These are phyloP conservation scores for Gillenia trifoliata DNA, from an alignment of 306 rosid genomes.

Conservation along the genomic window DNA sequence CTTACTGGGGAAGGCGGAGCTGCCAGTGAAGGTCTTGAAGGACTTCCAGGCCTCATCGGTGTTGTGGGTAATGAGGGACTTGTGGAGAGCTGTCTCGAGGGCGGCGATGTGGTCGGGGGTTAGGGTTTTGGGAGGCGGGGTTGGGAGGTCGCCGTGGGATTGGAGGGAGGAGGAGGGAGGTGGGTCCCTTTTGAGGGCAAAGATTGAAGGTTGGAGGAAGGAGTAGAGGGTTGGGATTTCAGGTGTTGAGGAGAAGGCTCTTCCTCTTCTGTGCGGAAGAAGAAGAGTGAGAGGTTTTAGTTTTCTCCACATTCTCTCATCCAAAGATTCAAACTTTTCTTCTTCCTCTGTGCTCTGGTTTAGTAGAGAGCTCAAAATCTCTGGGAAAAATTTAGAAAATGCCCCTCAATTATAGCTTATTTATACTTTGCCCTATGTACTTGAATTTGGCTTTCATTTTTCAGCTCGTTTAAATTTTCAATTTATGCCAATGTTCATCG, in stretches of 20 bases:
- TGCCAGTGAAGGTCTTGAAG: slow-evolving; percentile 67
- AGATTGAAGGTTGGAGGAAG: slow-evolving; percentile 84
- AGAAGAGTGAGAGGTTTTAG: slow-evolving; percentile 14
- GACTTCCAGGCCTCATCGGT: slow-evolving; percentile 87
- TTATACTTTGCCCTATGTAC: too few relatives aligned
- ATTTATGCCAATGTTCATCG: too few relatives aligned
- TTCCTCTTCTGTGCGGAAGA: slow-evolving; percentile 34
- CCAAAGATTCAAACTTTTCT: slow-evolving; percentile 1
- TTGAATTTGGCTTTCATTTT: too few relatives aligned
- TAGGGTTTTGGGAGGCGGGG: slow-evolving; percentile 38
- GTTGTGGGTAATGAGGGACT: slow-evolving; percentile 47
- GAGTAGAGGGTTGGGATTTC: slow-evolving; percentile 68
- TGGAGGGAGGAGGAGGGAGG: slow-evolving; percentile 15
- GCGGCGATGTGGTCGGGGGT: slow-evolving; percentile 31
- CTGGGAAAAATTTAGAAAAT: not conserved
- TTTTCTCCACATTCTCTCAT: slow-evolving; percentile 42
- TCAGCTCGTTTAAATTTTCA: not conserved
- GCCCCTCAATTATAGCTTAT: too few relatives aligned
- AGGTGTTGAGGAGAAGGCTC: slow-evolving; percentile 46
- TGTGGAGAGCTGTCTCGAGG: slow-evolving; percentile 58
- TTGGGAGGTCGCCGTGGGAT: slow-evolving; percentile 25
- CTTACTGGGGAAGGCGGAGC: slow-evolving; percentile 65
- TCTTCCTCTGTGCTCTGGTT: slow-evolving; percentile 4
- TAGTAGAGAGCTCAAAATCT: not conserved
- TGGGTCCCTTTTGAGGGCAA: slow-evolving; percentile 42